Percentiles rank a stretch among this genome's conserved stretches.
Evolutionary conservation across 2,329 filamentous ascomycete genomes (phyloP).

Genomic region (Gyromitra esculenta): DNA sequence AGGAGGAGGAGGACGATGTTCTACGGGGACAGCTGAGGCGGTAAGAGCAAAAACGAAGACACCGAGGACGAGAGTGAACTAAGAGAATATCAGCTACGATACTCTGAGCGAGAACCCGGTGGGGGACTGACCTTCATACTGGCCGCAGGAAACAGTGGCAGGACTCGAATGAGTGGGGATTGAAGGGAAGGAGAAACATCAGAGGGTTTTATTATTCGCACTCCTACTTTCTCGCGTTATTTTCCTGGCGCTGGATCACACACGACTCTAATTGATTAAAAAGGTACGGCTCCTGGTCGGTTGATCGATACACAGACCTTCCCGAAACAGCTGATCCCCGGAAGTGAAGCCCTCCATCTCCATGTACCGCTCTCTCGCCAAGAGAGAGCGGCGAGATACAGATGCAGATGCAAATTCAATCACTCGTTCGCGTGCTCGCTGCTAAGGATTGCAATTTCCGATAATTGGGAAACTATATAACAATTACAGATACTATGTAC

Average conservation of each 20-base stretch:
- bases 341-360: not conserved
- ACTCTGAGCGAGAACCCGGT: not conserved
- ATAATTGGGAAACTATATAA: not conserved
- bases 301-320: slow-evolving; percentile 23
- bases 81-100: slow-evolving; percentile 1
- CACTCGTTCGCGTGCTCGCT: not conserved
- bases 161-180: slow-evolving; percentile 10
- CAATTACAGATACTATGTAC: not conserved
- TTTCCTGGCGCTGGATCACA: not conserved
- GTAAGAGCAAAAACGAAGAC: slow-evolving; percentile 5
- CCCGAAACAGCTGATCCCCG: slow-evolving; percentile 37
- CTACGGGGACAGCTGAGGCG: slow-evolving; percentile 24
- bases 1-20: not conserved
- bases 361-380: slow-evolving; percentile 3
- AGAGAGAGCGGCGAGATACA: slow-evolving; percentile 12
- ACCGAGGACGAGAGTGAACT: slow-evolving; percentile 20
- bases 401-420: not conserved
- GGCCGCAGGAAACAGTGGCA: not conserved
- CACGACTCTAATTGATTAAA: no score
- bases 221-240: not conserved
- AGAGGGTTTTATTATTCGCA: slow-evolving; percentile 6
- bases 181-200: slow-evolving; percentile 7
- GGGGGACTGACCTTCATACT: slow-evolving; percentile 35
- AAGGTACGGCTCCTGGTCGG: not conserved
- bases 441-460: not conserved